Evolutionary conservation across 805 yeast genomes (phyloP), one percentile per base, ranked within the genome.

Genomic region (Monosporozyma servazzii): DNA sequence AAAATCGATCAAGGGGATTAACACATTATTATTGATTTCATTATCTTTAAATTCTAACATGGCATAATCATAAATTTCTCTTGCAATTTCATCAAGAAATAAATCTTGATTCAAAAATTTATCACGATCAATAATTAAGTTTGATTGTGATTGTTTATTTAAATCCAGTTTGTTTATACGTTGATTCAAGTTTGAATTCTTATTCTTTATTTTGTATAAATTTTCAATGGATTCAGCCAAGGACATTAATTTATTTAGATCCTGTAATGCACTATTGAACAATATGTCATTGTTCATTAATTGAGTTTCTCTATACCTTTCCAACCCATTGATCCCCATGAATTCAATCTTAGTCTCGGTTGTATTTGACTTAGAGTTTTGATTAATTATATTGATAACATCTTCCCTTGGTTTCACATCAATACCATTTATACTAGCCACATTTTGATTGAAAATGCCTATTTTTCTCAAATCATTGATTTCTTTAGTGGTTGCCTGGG

Each of bases 61-160:
- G 61, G 54, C 70, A 64, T 80, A 89, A 58, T 86, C 96, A 41
- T 88, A 82, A 2, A 91, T 63, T 60, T 88, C 90, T 49, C 96
- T 75, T 0, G 96, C 79, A 17, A 88, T 69, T 59, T 88, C 96
- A 53, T 80, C 79, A 29, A 77, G 68, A 53, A 76, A 78, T n/a
- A 75, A 58, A 20, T 66, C 62, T 50, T 66, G 69, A 54, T 71
- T 72, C 25, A 59, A 51, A 66, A 73, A 58, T 57, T 69, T 54
- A 42, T 61, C 63, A 47, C 72, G 59, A 25, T 70, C 72, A 11
- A 68, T 61, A 4, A 65, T 63, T 6, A 69, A 53, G 4, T 55
- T 44, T 4, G 65, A 61, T 31, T 36, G 54, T 42, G 31, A 46
- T 59, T 50, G 31, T 52, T 29, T 11, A 4, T 39, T 37, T 2